Evolutionary conservation across 2,329 filamentous ascomycete genomes (phyloP), one percentile per base, ranked within the genome.

Genomic region (Aspergillus sp.): DNA sequence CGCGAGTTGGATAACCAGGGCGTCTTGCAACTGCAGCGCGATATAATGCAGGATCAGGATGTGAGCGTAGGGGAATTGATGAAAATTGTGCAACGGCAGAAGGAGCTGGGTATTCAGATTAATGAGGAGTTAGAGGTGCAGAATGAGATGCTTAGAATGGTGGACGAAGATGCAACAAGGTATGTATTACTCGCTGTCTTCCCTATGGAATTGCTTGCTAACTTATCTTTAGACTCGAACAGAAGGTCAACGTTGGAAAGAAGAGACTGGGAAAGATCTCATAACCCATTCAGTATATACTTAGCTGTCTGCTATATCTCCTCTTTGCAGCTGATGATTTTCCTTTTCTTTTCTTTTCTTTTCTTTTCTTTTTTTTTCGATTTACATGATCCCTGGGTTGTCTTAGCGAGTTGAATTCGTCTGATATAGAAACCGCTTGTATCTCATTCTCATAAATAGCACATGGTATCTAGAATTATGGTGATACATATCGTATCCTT

Each of bases 1-100:
- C 74, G 85, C 12, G 84, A 87, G 64, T 67, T 87, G 60, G 85
- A 87, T 68, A 88, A 88, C 60, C 74, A 81, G n/a, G 85, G 85
- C 0, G 83, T 88, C 13, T 61, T 88, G 63, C 84, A 87, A 69
- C 67, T 88, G 59, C 85, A 88, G 71, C 78, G 81, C 62, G 82
- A 86, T 64, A 80, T 85, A 56, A 87, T 88, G 74, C 68, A 78
- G 45, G 81, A 85, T 49, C 85, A 88, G 65, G 85, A 88, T 59
- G 72, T 81, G 64, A 83, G 84, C 66, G 78, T 88, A 4, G 76
- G 85, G 43, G 81, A 84, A 61, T 64, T 88, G 62, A 78, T 81
- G 44, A 83, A 82, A 62, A 83, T 85, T 36, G 81, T 87, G 42
- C 71, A 80, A 34, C 73, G 84, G 59, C 83, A 87, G 76, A 82